These are phyloP conservation scores for Amanita exitialis DNA, from an alignment of 768 basidiomycete genomes.

Conservation along the genomic window DNA sequence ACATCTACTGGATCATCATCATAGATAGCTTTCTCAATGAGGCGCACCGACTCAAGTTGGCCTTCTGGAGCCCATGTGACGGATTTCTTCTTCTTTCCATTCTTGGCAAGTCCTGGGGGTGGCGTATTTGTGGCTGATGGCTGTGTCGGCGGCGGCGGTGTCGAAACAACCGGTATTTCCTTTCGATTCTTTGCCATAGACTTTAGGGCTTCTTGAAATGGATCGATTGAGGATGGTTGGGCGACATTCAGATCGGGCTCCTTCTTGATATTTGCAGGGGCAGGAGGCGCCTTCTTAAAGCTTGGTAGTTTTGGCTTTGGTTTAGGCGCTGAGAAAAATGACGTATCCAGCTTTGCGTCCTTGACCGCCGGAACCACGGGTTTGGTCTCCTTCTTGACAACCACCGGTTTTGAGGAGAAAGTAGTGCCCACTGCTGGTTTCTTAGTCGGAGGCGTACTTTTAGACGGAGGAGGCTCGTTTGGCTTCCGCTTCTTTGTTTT, in stretches of 20 bases:
- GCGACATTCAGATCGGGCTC: slow-evolving; percentile 52
- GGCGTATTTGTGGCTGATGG: slow-evolving; percentile 23
- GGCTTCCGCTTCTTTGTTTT: slow-evolving; percentile 72
- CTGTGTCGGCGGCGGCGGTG: slow-evolving; percentile 33
- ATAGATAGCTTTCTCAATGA: slow-evolving; percentile 82
- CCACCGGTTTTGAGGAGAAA: slow-evolving; percentile 28
- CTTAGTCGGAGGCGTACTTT: slow-evolving; percentile 52
- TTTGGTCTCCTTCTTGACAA: slow-evolving; percentile 51
- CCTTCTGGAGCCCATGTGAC: slow-evolving; percentile 74
- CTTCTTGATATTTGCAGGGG: slow-evolving; percentile 29
- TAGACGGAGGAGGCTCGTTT: slow-evolving; percentile 35
- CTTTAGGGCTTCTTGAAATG: slow-evolving; percentile 78
- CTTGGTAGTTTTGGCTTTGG: slow-evolving; percentile 76
- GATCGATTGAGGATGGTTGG: slow-evolving; percentile 68
- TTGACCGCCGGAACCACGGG: slow-evolving; percentile 31
- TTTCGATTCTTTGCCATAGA: slow-evolving; percentile 55
- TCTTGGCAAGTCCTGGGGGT: slow-evolving; percentile 22
- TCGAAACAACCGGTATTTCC: slow-evolving; percentile 51
- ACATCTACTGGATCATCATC: slow-evolving; percentile 85
- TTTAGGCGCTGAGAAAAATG: slow-evolving; percentile 84
- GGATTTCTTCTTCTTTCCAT: slow-evolving; percentile 61
- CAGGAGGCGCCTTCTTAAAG: slow-evolving; percentile 68
- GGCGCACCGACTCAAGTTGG: slow-evolving; percentile 62
- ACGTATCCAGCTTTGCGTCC: slow-evolving; percentile 78
- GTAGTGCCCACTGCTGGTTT: slow-evolving; percentile 44